Conservation (phyloP, 1,284 basidiomycete species). For the Gyrodon tennesseensis region DNA sequence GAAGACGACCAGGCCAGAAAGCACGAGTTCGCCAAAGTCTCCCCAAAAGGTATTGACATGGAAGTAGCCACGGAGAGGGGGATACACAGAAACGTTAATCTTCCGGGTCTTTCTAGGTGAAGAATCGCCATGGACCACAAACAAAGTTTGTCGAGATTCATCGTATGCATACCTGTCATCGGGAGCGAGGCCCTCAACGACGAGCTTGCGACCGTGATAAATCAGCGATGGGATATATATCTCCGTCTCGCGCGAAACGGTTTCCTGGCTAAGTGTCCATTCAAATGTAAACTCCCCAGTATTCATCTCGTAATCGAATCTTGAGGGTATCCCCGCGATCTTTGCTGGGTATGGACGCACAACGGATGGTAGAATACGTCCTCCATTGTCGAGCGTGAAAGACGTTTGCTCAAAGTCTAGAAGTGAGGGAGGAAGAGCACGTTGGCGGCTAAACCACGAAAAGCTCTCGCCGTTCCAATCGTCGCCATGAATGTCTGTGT, state of each 20-base stretch:
- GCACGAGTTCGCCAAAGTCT: slow-evolving; percentile 56
- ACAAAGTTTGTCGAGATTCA: slow-evolving; percentile 64
- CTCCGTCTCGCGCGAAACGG: slow-evolving; percentile 64
- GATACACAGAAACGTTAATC: slow-evolving; percentile 57
- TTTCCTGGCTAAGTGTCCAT: slow-evolving; percentile 53
- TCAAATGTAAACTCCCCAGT: slow-evolving; percentile 62
- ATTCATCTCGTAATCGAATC: slow-evolving; percentile 71
- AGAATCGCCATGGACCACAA: slow-evolving; percentile 54
- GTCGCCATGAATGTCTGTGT: slow-evolving; percentile 79
- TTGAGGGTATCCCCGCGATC: slow-evolving; percentile 68
- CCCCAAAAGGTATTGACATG: slow-evolving; percentile 62
- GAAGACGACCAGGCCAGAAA: slow-evolving; percentile 42
- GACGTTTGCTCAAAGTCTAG: slow-evolving; percentile 59
- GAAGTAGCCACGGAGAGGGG: slow-evolving; percentile 55
- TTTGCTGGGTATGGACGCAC: slow-evolving; percentile 81
- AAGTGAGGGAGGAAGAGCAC: slow-evolving; percentile 55
- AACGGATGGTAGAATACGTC: slow-evolving; percentile 71
- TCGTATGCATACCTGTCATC: slow-evolving; percentile 59
- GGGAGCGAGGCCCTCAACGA: slow-evolving; percentile 56
- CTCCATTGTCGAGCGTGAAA: slow-evolving; percentile 74
- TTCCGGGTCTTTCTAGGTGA: slow-evolving; percentile 51
- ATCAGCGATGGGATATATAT: slow-evolving; percentile 73
- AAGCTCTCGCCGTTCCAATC: slow-evolving; percentile 97
- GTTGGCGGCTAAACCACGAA: slow-evolving; percentile 79
- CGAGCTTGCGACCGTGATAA: slow-evolving; percentile 56